Evolutionary conservation across 139 green algal genomes (phyloP).

Genomic region (Picochlorum sp.): DNA sequence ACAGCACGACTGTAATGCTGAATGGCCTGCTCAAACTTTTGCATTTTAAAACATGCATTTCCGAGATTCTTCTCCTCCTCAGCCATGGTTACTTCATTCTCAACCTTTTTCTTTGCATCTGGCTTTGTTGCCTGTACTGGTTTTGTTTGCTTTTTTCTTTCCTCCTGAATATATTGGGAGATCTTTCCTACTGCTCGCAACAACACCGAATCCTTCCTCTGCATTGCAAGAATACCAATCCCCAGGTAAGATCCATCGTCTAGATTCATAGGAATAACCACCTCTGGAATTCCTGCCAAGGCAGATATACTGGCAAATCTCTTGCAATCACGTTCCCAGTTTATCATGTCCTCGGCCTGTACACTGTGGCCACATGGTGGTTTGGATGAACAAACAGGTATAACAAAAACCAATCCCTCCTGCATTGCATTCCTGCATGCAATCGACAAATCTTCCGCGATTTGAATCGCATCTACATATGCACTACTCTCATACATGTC

Average conservation of each 20-base stretch:
- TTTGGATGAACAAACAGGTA: slow-evolving; percentile 16
- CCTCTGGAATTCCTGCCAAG: too few species aligned
- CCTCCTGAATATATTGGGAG: too few species aligned
- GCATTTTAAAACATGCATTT: slow-evolving; percentile 32
- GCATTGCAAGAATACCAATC: too few species aligned
- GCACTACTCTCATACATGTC: not conserved
- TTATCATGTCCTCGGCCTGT: too few species aligned
- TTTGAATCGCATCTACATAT: slow-evolving; percentile 9
- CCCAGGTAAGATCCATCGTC: too few species aligned
- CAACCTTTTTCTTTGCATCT: not conserved
- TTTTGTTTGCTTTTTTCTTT: too few species aligned
- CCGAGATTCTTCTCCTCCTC: slow-evolving; percentile 28
- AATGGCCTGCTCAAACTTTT: slow-evolving; percentile 31
- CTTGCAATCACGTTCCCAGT: too few species aligned
- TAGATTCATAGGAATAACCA: too few species aligned
- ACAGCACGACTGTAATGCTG: slow-evolving; percentile 31
- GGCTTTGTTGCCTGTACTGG: not conserved
- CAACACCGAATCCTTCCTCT: too few species aligned
- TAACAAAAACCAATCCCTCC: slow-evolving; percentile 30
- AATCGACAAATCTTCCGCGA: slow-evolving; percentile 15
- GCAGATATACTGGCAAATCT: too few species aligned
- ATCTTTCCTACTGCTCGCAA: too few species aligned
- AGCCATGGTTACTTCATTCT: not conserved
- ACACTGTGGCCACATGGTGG: not conserved
- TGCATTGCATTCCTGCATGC: slow-evolving; percentile 15